A percentile compares a stretch with the other conserved stretches of the same genome.
phyloP scores from a whole-genome alignment of 177 flowering plant species.

The Vitis hybrid region DNA sequence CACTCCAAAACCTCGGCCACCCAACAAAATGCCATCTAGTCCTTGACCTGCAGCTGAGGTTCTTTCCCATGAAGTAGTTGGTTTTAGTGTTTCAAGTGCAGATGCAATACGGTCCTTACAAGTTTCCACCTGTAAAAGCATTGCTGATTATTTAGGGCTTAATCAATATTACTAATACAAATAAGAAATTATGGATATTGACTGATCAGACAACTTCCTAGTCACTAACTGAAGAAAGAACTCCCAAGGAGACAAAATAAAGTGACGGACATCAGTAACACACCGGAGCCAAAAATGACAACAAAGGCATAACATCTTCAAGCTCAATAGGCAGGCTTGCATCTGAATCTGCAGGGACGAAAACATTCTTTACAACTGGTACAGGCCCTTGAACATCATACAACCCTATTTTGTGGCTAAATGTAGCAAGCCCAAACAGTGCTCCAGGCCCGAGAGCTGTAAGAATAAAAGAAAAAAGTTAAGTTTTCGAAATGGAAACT shows the following conservation, averaged over 20 bases:
- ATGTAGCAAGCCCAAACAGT: conserved; percentile 94
- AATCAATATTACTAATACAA: background rate
- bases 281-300: conserved; percentile 95
- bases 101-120: conserved; percentile 90
- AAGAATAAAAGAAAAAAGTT: conserved; percentile 11
- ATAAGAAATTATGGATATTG: background rate
- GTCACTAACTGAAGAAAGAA: background rate
- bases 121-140: conserved; percentile 71
- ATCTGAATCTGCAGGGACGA: conserved; percentile 75
- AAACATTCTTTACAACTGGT: conserved; percentile 91
- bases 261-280: conserved; percentile 18
- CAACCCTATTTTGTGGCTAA: conserved; percentile 93
- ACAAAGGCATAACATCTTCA: conserved; percentile 94
- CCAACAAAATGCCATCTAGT: conserved; percentile 79
- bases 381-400: conserved; percentile 99
- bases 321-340: conserved; percentile 66
- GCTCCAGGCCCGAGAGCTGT: conserved; percentile 93
- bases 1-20: conserved; percentile 94
- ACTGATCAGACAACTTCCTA: background rate
- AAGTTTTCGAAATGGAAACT: background rate
- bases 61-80: conserved; percentile 97
- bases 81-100: conserved; percentile 92
- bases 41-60: conserved; percentile 78
- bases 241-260: background rate
- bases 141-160: background rate